Conservation (phyloP, 352 stramenopile species). For the Blastocystis sp. region DNA sequence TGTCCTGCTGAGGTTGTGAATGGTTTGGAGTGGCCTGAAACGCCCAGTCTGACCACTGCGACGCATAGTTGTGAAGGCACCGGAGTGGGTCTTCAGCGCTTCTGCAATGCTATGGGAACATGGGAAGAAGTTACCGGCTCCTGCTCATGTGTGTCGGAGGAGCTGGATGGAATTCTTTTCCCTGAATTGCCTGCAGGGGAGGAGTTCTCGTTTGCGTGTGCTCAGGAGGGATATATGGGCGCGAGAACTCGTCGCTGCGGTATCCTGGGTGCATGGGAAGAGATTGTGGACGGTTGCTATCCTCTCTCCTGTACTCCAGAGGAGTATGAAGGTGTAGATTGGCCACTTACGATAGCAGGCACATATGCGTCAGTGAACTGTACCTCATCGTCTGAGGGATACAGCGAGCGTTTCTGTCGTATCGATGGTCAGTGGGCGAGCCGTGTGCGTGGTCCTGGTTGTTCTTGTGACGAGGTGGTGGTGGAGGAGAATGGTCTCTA, state of each 20-base stretch:
- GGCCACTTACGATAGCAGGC: not conserved
- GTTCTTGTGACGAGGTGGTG: not conserved
- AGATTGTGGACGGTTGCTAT: not conserved
- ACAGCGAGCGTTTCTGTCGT: not conserved
- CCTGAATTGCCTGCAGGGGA: not conserved
- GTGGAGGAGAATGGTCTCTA: constrained; percentile 27
- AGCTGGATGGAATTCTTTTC: not conserved
- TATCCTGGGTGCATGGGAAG: not conserved
- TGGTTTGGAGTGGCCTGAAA: constrained; percentile 9
- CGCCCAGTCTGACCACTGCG: not conserved
- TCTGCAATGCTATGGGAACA: not conserved
- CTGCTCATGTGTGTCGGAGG: not conserved
- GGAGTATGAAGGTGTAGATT: not conserved
- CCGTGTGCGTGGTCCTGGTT: not conserved
- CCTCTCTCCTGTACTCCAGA: constrained; percentile 4
- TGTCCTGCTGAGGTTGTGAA: not conserved
- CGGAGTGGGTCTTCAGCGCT: not conserved
- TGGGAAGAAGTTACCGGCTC: constrained; percentile 18
- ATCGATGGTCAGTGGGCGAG: constrained; percentile 18
- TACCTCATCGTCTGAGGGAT: not conserved
- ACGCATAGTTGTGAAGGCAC: not conserved
- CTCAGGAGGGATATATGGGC: not conserved
- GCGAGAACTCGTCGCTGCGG: not conserved
- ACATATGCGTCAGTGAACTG: not conserved
- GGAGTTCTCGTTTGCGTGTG: not conserved